phyloP scores from a whole-genome alignment of 805 yeast genomes.

The Hanseniaspora nectarophila region DNA sequence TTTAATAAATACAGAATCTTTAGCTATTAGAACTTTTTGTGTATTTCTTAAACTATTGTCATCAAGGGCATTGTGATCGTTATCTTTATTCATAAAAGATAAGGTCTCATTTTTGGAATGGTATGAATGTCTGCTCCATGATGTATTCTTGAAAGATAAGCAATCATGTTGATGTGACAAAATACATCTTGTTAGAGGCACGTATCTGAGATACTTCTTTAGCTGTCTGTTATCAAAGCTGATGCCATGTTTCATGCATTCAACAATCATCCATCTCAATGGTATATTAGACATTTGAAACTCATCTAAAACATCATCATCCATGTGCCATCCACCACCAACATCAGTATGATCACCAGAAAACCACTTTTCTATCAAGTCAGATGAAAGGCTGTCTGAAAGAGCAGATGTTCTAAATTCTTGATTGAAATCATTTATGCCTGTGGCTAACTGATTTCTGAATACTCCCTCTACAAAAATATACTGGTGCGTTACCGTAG shows the following conservation, averaged over 20 bases:
- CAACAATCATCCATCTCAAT: constrained; percentile 49
- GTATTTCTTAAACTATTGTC: constrained; percentile 10
- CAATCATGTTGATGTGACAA: constrained; percentile 44
- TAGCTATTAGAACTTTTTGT: constrained; percentile 11
- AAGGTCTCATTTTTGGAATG: not conserved
- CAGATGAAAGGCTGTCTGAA: constrained; percentile 15
- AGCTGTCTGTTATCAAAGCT: constrained; percentile 34
- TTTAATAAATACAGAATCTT: constrained; percentile 9
- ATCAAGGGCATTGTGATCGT: constrained; percentile 9
- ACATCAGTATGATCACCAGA: constrained; percentile 59
- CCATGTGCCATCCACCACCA: constrained; percentile 56
- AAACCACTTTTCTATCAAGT: constrained; percentile 45
- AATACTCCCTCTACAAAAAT: not conserved
- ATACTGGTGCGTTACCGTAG: not conserved
- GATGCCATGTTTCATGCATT: constrained; percentile 42
- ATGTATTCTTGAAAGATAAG: constrained; percentile 26
- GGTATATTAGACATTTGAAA: constrained; percentile 37
- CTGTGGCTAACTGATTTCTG: not conserved
- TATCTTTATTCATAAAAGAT: not conserved
- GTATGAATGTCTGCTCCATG: not conserved
- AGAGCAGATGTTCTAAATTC: not conserved
- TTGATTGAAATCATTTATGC: too few relatives aligned
- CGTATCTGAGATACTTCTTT: constrained; percentile 31
- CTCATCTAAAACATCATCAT: constrained; percentile 21
- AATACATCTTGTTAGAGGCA: constrained; percentile 33